Conservation (phyloP, 1,139 yeast genomes). For the Suhomyces choctaworum region DNA sequence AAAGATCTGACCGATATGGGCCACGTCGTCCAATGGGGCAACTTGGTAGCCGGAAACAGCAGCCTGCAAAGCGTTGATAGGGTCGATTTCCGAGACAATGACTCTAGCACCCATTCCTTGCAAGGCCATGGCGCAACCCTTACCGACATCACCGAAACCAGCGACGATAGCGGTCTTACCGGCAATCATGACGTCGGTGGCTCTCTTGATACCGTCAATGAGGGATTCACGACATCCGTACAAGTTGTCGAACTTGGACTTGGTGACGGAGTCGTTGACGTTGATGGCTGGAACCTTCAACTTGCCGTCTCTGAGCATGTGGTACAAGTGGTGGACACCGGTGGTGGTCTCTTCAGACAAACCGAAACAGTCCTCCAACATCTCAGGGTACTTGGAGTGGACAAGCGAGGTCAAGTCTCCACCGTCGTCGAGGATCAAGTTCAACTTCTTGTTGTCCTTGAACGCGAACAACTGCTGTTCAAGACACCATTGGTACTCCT, state of each 20-base stretch:
- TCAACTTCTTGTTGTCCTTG: conserved; percentile 94
- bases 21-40: conserved; percentile 93
- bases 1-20: conserved; percentile 91
- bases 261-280: conserved; percentile 98
- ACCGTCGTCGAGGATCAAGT: conserved; percentile 99
- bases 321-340: conserved; percentile 99
- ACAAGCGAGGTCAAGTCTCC: conserved; percentile 98
- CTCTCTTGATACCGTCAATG: conserved; percentile 99
- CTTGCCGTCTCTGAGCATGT: conserved; percentile 84
- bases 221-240: conserved; percentile 99
- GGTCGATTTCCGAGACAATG: conserved; percentile 95
- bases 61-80: conserved; percentile 99
- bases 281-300: conserved; percentile 99
- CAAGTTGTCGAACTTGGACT: conserved; percentile 98
- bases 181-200: conserved; percentile 99
- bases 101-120: conserved; percentile 99
- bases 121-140: conserved; percentile 99
- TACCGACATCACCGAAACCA: conserved; percentile 99
- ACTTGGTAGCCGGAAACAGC: conserved; percentile 99
- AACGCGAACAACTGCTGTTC: conserved; percentile 98
- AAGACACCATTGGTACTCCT: conserved; percentile 99
- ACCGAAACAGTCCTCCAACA: conserved; percentile 94
- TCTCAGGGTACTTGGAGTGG: conserved; percentile 98
- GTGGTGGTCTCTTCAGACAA: conserved; percentile 99
- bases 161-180: conserved; percentile 99